A percentile compares a stretch with the other conserved stretches of the same genome.
Conservation (phyloP, 225 moss, liverwort and hornwort species). For the Anthoceros angustus region DNA sequence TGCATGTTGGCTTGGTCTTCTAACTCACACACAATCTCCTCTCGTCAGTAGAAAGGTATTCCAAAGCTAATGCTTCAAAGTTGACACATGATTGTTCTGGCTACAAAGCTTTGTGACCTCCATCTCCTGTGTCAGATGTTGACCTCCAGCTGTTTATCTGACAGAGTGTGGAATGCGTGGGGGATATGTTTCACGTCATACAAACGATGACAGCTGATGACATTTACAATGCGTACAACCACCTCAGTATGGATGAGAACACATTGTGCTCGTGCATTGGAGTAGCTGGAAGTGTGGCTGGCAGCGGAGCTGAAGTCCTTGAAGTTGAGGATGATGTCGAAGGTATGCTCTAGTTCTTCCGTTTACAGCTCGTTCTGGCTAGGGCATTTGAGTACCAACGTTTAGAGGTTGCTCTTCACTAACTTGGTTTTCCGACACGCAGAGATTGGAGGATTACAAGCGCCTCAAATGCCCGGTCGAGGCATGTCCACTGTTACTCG, state of each 20-base stretch:
- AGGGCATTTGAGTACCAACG: not conserved
- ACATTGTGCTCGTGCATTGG: slow-evolving; percentile 90
- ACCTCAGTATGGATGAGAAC: slow-evolving; percentile 68
- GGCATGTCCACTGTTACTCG: slow-evolving; percentile 98
- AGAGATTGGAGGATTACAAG: slow-evolving; percentile 24
- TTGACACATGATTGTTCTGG: not conserved
- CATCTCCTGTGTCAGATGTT: not conserved
- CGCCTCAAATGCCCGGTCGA: slow-evolving; percentile 46
- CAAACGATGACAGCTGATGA: slow-evolving; percentile 96
- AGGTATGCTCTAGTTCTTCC: slow-evolving; percentile 18
- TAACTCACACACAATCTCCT: slow-evolving; percentile 92
- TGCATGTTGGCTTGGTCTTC: slow-evolving; percentile 91
- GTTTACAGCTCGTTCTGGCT: not conserved
- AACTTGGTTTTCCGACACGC: slow-evolving; percentile 36
- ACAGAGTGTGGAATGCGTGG: slow-evolving; percentile 92
- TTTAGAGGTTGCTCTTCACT: not conserved
- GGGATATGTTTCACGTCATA: slow-evolving; percentile 75
- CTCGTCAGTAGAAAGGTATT: slow-evolving; percentile 81
- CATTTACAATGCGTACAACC: slow-evolving; percentile 90
- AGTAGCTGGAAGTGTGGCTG: slow-evolving; percentile 70
- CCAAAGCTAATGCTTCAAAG: not conserved
- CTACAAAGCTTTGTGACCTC: not conserved
- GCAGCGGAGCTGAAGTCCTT: slow-evolving; percentile 44
- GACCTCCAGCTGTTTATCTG: slow-evolving; percentile 5
- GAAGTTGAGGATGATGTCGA: slow-evolving; percentile 29